Conservation (phyloP, 1,284 basidiomycete species). For the Lentinula novae-zelandiae region DNA sequence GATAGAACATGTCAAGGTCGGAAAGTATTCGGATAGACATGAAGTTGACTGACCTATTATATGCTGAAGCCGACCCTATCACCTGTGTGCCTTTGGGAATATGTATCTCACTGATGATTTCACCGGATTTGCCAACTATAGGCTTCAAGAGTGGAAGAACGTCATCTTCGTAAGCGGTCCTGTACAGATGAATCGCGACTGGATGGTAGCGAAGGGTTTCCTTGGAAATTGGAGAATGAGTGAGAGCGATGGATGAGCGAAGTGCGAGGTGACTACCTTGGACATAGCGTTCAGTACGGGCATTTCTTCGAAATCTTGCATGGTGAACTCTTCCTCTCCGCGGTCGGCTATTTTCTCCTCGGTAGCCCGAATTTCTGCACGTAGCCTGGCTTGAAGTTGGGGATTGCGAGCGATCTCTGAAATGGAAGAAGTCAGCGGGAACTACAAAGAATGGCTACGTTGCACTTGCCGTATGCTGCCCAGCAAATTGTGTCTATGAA, state of each 20-base stretch:
- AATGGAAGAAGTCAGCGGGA: neutral
- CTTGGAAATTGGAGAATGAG: constrained; percentile 21
- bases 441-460: neutral
- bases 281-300: constrained; percentile 16
- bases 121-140: constrained; percentile 27
- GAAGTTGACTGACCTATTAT: constrained; percentile 27
- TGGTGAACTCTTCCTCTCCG: constrained; percentile 12
- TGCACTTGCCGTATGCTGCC: neutral
- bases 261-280: constrained; percentile 33
- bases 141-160: constrained; percentile 38
- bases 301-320: constrained; percentile 20
- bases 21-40: neutral
- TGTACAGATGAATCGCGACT: constrained; percentile 25
- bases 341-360: neutral
- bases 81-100: constrained; percentile 35
- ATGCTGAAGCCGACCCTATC: constrained; percentile 25
- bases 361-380: constrained; percentile 17
- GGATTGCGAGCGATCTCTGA: constrained; percentile 33
- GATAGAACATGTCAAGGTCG: neutral
- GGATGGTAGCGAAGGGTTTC: constrained; percentile 38
- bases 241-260: constrained; percentile 25
- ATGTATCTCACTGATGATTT: constrained; percentile 30
- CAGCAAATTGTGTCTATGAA: neutral
- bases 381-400: constrained; percentile 16
- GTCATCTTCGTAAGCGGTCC: constrained; percentile 32